A percentile compares a stretch with the other conserved stretches of the same genome.
phyloP scores from a whole-genome alignment of 345 rosid species.

The Populus simonii region DNA sequence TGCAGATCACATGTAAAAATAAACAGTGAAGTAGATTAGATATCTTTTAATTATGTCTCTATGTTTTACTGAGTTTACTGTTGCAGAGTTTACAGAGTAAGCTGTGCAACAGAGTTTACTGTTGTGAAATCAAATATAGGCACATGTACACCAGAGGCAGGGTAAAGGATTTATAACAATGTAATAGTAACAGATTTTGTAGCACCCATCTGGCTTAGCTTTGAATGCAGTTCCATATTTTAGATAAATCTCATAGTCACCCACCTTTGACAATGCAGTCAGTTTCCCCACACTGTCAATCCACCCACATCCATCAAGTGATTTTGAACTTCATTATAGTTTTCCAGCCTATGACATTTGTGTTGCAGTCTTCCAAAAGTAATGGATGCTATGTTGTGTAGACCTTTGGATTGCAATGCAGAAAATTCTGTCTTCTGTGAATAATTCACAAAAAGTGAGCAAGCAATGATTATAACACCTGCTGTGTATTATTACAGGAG shows the following conservation, averaged over 20 bases:
- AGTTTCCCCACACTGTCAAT: background rate
- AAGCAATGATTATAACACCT: conserved; percentile 4
- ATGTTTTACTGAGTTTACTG: background rate
- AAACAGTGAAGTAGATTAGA: background rate
- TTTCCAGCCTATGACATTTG: background rate
- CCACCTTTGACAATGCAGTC: background rate
- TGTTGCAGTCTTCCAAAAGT: background rate
- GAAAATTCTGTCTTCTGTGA: background rate
- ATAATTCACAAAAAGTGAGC: background rate
- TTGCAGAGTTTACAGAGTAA: background rate
- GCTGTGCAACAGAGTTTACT: background rate
- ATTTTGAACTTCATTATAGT: background rate
- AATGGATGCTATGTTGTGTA: background rate
- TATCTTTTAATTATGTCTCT: background rate
- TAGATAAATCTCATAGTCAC: background rate
- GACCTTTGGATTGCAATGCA: background rate
- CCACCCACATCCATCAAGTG: background rate
- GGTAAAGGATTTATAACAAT: background rate
- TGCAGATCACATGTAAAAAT: background rate
- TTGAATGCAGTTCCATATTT: background rate
- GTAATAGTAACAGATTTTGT: background rate
- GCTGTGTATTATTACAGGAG: conserved; percentile 45
- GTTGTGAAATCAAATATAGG: background rate
- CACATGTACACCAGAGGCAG: background rate
- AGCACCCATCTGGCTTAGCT: background rate